Base-by-base conservation (phyloP, 2,329 filamentous ascomycete species). In the Colletotrichum chlorophyti region DNA sequence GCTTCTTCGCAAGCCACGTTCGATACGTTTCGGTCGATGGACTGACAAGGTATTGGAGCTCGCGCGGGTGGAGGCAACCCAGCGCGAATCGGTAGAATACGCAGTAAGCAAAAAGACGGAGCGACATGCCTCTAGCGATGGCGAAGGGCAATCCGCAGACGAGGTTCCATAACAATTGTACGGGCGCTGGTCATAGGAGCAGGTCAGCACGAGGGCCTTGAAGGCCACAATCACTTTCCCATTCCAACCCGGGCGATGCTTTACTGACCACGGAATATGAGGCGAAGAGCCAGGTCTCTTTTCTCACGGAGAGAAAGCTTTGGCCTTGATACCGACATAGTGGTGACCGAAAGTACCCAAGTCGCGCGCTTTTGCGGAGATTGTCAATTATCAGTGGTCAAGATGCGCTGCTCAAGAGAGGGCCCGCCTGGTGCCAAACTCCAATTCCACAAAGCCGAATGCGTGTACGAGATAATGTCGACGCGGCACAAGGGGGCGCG, bases 1-100 rank as follows among this genome's bases (percentile, higher is more conserved):
- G 15, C 43, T 69, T 69, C 27, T 47, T 48, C 37, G 53, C 57
- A 6, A 68, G 48, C 64, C 67, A 70, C 12, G 32, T 23, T 50
- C 60, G 58, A 49, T 70, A 70, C 3, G 60, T 50, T 11, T 61
- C 40, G 8, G 61, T 26, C 1, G 65, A 65, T 6, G 65, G 41
- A 5, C 63, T 61, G 11, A 52, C 12, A 3, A 68, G n/a, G 19
- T 48, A 59, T 42, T 69, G 68, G 11, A 68, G 47, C 29, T 70
- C 61, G 12, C 63, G 64, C 2, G 57, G 21, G 5, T 43, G 31
- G 51, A 60, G 55, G 24, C 29, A 57, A 3, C 43, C 51, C n/a
- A 60, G 26, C 1, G 47, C 57, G 43, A 60, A 60, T 35, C 58
- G 61, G 1, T 58, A 63, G 29, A 69, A 58, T 11, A 52, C 61